A percentile compares a stretch with the other conserved stretches of the same genome.
Evolutionary conservation across 352 stramenopile species (phyloP).

Genomic region (Phytophthora pinifolia): DNA sequence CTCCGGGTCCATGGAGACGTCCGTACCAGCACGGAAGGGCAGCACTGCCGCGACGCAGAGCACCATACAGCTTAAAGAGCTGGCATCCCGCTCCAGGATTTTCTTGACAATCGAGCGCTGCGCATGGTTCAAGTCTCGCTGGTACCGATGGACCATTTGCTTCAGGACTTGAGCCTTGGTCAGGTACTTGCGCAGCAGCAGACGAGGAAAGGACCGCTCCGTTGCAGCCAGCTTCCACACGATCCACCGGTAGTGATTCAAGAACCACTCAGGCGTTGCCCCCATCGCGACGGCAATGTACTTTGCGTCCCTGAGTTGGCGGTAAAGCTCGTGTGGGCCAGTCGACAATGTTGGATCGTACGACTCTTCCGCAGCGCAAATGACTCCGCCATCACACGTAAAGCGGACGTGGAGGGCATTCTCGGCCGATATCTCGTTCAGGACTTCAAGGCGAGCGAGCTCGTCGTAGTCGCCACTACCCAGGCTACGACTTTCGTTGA

Average conservation of each 20-base stretch:
- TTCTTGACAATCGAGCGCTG: constrained; percentile 68
- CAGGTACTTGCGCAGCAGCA: constrained; percentile 58
- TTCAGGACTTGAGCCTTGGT: constrained; percentile 60
- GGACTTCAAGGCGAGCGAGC: constrained; percentile 16
- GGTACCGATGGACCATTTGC: constrained; percentile 51
- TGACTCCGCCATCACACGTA: constrained; percentile 11
- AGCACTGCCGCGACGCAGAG: constrained; percentile 61
- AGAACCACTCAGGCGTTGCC: constrained; percentile 59
- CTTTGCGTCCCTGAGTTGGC: constrained; percentile 29
- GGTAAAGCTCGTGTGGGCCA: constrained; percentile 38
- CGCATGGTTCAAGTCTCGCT: constrained; percentile 51
- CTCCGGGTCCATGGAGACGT: constrained; percentile 35
- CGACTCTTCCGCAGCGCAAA: constrained; percentile 2
- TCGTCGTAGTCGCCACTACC: constrained; percentile 2
- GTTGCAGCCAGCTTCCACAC: constrained; percentile 70
- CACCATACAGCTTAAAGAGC: constrained; percentile 62
- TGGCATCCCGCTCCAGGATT: constrained; percentile 66
- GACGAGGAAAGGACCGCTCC: constrained; percentile 47
- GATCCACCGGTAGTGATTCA: constrained; percentile 76
- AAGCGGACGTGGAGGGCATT: constrained; percentile 38
- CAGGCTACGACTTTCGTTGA: constrained; percentile 10
- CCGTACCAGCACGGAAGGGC: constrained; percentile 32
- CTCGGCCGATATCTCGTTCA: constrained; percentile 36
- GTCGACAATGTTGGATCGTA: constrained; percentile 18
- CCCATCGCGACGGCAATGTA: constrained; percentile 32